Base-by-base conservation (phyloP, 164 flowering plant species). In the Sedum album region DNA sequence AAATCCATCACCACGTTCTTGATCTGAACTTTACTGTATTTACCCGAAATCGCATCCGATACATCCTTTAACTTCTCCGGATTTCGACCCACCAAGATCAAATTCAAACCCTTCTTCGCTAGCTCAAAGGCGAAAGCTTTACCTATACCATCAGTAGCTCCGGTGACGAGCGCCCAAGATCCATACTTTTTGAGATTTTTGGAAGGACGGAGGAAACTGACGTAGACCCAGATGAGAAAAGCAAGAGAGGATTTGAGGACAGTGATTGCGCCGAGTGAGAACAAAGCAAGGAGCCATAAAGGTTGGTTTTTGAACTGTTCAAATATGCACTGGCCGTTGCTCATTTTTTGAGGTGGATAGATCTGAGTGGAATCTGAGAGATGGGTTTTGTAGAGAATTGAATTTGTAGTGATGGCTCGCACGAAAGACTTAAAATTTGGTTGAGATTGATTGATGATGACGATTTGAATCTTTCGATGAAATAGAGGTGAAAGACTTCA, bases 161-260 rank as follows among this genome's bases (percentile, higher is more conserved):
- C 69, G 69, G 60, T 66, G 36, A 66, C 42, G 21, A 66, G 38
- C 6, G 69, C 69, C 60, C 69, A 66, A 35, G 69, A 66, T n/a
- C 60, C 69, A 15, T 66, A 66, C 36, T 46, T 66, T 25, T 66
- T 44, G 20, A 66, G 60, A 8, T 66, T 66, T 39, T 66, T 66
- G 18, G 60, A 31, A 8, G 60, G 69, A 18, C 69, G 48, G 38
- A 66, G 21, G 60, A 66, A 30, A 5, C 36, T 46, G 55, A 44
- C 51, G 38, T 25, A 66, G 57, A 66, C 23, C 68, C 68, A 66
- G 7, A 46, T 66, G 25, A 44, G 21, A 10, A 66, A 20, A 26
- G 30, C 31, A 1, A 39, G 21, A 5, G 42, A 63, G n/a, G n/a
- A 35, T 25, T 61, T 61, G 1, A n/a, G 10, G 10, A 48, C 21